Evolutionary conservation across 306 rosid genomes (phyloP).

Genomic region (Quercus robur): DNA sequence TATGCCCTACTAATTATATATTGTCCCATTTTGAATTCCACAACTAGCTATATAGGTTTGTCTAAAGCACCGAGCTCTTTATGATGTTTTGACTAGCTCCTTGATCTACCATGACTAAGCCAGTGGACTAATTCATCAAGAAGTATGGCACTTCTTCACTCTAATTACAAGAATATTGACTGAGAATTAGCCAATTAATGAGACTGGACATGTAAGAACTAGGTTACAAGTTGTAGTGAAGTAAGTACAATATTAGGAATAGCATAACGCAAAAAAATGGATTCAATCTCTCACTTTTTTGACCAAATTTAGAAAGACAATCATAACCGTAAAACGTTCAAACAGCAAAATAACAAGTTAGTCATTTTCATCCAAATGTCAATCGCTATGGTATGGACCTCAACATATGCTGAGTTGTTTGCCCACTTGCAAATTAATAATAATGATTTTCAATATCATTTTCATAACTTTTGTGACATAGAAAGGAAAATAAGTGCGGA

Average conservation of each 20-base stretch:
- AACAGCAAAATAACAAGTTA: neutral
- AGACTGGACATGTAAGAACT: neutral
- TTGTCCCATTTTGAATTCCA: neutral
- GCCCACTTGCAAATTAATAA: neutral
- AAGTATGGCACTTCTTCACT: neutral
- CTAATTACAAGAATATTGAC: neutral
- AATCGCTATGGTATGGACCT: neutral
- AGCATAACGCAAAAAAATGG: too few relatives aligned
- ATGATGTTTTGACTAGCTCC: neutral
- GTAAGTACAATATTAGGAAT: too few relatives aligned
- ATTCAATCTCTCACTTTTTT: neutral
- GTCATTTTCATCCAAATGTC: neutral
- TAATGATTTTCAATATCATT: too few relatives aligned
- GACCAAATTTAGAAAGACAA: neutral
- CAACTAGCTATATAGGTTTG: neutral
- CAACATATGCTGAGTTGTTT: neutral
- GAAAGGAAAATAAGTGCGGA: neutral
- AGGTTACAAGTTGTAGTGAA: too few relatives aligned
- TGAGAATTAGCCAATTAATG: neutral
- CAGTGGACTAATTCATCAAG: neutral
- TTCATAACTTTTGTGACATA: neutral
- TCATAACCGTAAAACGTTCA: neutral
- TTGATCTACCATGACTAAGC: neutral
- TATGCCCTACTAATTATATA: neutral
- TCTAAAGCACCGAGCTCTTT: neutral